These are phyloP conservation scores for Cladophialophora exuberans DNA, from an alignment of 2,329 filamentous ascomycete genomes.

Conservation along the genomic window DNA sequence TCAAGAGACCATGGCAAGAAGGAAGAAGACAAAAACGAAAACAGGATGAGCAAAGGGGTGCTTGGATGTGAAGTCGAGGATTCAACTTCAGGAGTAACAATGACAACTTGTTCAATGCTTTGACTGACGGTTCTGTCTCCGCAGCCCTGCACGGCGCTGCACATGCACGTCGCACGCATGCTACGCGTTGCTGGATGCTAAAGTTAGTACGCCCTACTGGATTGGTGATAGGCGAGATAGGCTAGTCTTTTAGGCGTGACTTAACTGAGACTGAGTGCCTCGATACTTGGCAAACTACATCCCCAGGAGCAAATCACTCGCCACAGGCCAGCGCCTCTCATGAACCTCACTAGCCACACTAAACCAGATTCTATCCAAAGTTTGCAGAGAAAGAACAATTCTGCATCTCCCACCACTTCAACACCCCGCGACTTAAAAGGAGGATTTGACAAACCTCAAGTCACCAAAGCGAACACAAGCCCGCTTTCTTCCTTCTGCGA, in stretches of 20 bases:
- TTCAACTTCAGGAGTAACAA: constrained; percentile 31
- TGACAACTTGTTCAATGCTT: constrained; percentile 26
- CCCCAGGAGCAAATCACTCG: not conserved
- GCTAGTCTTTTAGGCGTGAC: too few species aligned
- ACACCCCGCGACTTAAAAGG: too few species aligned
- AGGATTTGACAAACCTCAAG: too few species aligned
- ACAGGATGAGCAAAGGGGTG: constrained; percentile 32
- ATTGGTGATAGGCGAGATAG: not conserved
- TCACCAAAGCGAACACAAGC: too few species aligned
- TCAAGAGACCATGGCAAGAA: constrained; percentile 29
- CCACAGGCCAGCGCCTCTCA: too few species aligned
- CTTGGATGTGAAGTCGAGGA: constrained; percentile 30
- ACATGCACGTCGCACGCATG: constrained; percentile 3
- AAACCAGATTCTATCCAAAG: constrained; percentile 12
- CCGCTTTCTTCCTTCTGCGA: too few species aligned
- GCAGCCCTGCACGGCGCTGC: constrained; percentile 28
- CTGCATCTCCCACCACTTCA: not conserved
- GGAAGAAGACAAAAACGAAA: constrained; percentile 24
- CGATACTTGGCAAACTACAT: too few species aligned
- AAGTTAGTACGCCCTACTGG: not conserved
- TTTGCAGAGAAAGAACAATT: constrained; percentile 5
- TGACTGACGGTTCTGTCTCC: too few species aligned
- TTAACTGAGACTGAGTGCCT: too few species aligned
- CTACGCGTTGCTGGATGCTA: not conserved
- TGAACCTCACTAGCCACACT: constrained; percentile 13